Conservation (phyloP, 768 basidiomycete genomes). For the Amylocystis lapponica region DNA sequence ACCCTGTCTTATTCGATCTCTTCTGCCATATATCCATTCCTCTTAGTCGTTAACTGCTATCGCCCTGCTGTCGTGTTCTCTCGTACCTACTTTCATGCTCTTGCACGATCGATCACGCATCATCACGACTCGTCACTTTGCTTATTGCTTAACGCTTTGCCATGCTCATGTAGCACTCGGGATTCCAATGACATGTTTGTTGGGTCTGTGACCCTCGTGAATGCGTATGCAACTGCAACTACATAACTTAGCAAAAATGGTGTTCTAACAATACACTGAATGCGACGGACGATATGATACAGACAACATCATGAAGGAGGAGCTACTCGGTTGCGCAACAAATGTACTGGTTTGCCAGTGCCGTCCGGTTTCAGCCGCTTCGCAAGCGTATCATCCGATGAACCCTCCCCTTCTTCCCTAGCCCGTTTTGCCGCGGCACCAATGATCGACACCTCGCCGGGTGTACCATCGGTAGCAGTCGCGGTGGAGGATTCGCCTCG, state of each 20-base stretch:
- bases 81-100: slow-evolving; percentile 14
- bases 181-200: background rate
- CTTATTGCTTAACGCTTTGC: slow-evolving; percentile 13
- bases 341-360: slow-evolving; percentile 23
- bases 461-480: slow-evolving; percentile 26
- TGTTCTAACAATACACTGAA: slow-evolving; percentile 1
- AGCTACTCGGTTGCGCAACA: slow-evolving; percentile 19
- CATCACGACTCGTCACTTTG: slow-evolving; percentile 12
- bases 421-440: slow-evolving; percentile 63
- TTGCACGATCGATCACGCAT: slow-evolving; percentile 18
- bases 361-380: slow-evolving; percentile 58
- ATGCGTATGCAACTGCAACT: background rate
- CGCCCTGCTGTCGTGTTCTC: slow-evolving; percentile 8
- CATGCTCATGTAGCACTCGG: slow-evolving; percentile 5
- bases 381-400: slow-evolving; percentile 52
- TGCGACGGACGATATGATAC: background rate
- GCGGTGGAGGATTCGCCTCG: slow-evolving; percentile 20
- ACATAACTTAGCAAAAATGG: slow-evolving; percentile 3
- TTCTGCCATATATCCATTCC: background rate
- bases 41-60: slow-evolving; percentile 15
- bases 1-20: background rate
- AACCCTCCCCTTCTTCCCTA: slow-evolving; percentile 45
- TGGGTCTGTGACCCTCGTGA: background rate
- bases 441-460: slow-evolving; percentile 49
- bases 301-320: slow-evolving; percentile 10